Conservation (phyloP, 495 filamentous ascomycete genomes). For the Xylaria scruposa region DNA sequence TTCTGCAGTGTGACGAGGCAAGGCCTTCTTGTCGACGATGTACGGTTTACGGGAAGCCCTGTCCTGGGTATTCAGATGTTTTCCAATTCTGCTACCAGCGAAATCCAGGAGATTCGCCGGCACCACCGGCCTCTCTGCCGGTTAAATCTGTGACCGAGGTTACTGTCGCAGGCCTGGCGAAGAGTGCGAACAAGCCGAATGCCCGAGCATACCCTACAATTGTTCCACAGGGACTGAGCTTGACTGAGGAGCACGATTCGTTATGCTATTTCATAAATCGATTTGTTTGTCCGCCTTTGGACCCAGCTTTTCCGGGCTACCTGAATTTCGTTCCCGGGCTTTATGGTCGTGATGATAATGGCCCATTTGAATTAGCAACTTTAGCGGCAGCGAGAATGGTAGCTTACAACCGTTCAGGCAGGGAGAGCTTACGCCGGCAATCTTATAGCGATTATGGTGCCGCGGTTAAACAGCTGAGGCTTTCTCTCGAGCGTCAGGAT, state of each 20-base stretch:
- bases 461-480: neutral
- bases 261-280: constrained; percentile 7
- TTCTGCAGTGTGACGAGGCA: neutral
- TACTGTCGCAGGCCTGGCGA: neutral
- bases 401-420: neutral
- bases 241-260: neutral
- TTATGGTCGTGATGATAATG: neutral
- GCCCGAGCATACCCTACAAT: neutral
- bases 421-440: neutral
- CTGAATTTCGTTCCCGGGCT: neutral
- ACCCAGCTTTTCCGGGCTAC: neutral
- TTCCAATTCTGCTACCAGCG: neutral
- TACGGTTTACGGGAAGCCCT: neutral
- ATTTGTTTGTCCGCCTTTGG: neutral
- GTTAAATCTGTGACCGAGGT: neutral
- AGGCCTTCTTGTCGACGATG: neutral
- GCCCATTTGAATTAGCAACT: neutral
- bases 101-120: neutral
- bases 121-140: neutral
- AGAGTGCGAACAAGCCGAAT: neutral
- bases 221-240: neutral
- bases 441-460: neutral
- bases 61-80: neutral
- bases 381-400: neutral
- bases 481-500: neutral